These are phyloP conservation scores for Floccularia luteovirens DNA, from an alignment of 768 basidiomycete species.

Conservation along the genomic window DNA sequence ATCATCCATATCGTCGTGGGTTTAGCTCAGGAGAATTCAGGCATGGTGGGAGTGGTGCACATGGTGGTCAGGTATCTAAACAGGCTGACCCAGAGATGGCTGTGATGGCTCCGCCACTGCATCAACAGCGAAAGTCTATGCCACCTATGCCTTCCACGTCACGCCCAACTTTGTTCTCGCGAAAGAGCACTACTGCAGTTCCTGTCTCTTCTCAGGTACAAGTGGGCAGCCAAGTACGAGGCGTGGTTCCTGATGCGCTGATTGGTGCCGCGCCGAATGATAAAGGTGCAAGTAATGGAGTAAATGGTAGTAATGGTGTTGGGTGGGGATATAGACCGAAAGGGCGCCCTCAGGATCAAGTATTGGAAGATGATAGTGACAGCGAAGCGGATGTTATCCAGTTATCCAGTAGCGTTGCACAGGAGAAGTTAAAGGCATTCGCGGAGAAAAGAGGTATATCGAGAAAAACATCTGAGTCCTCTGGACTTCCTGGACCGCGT, in stretches of 20 bases:
- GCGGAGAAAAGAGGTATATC: slow-evolving; percentile 36
- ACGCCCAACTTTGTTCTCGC: slow-evolving; percentile 31
- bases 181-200: slow-evolving; percentile 51
- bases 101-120: slow-evolving; percentile 11
- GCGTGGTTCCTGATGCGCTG: not conserved
- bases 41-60: not conserved
- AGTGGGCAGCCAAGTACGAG: slow-evolving; percentile 17
- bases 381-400: slow-evolving; percentile 36
- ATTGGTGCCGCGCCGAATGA: not conserved
- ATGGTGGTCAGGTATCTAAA: slow-evolving; percentile 2
- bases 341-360: slow-evolving; percentile 55
- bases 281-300: not conserved
- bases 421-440: slow-evolving; percentile 55
- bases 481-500: slow-evolving; percentile 1
- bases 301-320: slow-evolving; percentile 2
- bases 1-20: slow-evolving; percentile 50
- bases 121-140: not conserved
- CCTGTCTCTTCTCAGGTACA: slow-evolving; percentile 40
- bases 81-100: slow-evolving; percentile 2
- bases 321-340: slow-evolving; percentile 48
- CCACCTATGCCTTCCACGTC: slow-evolving; percentile 6
- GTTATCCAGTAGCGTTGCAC: slow-evolving; percentile 61
- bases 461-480: not conserved
- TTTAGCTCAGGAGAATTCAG: slow-evolving; percentile 41
- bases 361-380: slow-evolving; percentile 62